Percentiles rank a stretch among this genome's conserved stretches.
Evolutionary conservation across 2,329 filamentous ascomycete species (phyloP).

Genomic region (Pyrenochaeta sp.): DNA sequence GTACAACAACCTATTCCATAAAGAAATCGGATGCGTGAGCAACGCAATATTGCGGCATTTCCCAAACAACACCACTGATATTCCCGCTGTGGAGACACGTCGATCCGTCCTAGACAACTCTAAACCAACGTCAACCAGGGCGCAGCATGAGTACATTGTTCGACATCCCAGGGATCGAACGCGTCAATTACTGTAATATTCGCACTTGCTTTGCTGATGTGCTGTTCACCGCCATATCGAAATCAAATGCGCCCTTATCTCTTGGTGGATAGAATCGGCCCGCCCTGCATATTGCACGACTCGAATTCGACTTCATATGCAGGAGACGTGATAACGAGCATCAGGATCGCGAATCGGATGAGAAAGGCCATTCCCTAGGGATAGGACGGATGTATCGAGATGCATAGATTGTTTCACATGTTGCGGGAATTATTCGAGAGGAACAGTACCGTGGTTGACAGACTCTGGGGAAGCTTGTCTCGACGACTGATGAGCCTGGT

Average conservation of each 20-base stretch:
- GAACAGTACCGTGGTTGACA: neutral
- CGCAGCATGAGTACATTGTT: constrained; percentile 7
- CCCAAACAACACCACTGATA: constrained; percentile 12
- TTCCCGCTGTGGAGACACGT: constrained; percentile 19
- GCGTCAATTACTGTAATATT: constrained; percentile 3
- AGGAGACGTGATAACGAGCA: constrained; percentile 5
- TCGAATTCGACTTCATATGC: constrained; percentile 1
- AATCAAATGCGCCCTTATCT: constrained; percentile 2
- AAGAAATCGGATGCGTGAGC: neutral
- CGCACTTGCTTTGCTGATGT: neutral
- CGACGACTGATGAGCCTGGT: neutral
- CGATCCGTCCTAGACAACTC: constrained; percentile 24
- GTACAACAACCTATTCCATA: neutral
- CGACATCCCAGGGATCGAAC: neutral
- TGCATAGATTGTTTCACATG: constrained; percentile 1
- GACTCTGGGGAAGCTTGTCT: constrained; percentile 1
- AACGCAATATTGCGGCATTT: constrained; percentile 16
- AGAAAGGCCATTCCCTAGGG: neutral
- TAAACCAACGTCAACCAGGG: constrained; percentile 26
- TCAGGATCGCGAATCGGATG: constrained; percentile 1
- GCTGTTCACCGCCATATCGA: constrained; percentile 10
- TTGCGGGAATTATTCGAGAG: neutral
- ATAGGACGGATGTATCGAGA: neutral
- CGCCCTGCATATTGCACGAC: constrained; percentile 15
- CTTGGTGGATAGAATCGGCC: constrained; percentile 2